phyloP scores from a whole-genome alignment of 1,284 basidiomycete genomes.

The Apiotrichum porosum region DNA sequence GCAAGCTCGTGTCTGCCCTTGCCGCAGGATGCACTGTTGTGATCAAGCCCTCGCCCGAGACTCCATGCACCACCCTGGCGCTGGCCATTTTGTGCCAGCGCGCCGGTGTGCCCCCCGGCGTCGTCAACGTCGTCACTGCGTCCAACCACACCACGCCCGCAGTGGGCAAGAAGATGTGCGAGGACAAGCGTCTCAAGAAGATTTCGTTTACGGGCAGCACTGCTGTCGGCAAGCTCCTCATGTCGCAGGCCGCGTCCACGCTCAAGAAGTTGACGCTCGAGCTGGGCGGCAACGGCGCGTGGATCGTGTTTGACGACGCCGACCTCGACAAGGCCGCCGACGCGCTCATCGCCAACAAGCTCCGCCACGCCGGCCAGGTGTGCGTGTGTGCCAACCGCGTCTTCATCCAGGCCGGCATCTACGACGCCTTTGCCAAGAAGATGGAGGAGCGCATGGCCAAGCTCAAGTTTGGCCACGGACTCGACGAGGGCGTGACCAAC shows the following conservation, averaged over 20 bases:
- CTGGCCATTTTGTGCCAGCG: constrained; percentile 32
- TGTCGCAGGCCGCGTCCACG: constrained; percentile 35
- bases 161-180: constrained; percentile 27
- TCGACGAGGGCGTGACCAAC: constrained; percentile 66
- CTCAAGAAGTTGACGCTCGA: constrained; percentile 47
- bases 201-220: constrained; percentile 87
- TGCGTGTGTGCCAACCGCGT: constrained; percentile 61
- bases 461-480: constrained; percentile 84
- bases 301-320: constrained; percentile 46
- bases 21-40: constrained; percentile 53
- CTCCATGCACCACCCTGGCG: constrained; percentile 78
- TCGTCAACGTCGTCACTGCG: constrained; percentile 77
- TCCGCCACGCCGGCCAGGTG: constrained; percentile 81
- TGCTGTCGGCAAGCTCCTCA: constrained; percentile 36
- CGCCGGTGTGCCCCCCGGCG: constrained; percentile 76
- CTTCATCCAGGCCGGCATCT: constrained; percentile 61
- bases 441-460: constrained; percentile 55
- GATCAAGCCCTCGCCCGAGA: constrained; percentile 73
- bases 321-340: constrained; percentile 39
- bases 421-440: constrained; percentile 27
- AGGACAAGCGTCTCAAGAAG: constrained; percentile 53
- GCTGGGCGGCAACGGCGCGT: constrained; percentile 45
- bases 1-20: constrained; percentile 77
- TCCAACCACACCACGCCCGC: constrained; percentile 53
- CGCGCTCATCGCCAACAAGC: constrained; percentile 71